These are phyloP conservation scores for Wickerhamomyces kurtzmanii DNA, from an alignment of 805 yeast genomes.

Conservation along the genomic window DNA sequence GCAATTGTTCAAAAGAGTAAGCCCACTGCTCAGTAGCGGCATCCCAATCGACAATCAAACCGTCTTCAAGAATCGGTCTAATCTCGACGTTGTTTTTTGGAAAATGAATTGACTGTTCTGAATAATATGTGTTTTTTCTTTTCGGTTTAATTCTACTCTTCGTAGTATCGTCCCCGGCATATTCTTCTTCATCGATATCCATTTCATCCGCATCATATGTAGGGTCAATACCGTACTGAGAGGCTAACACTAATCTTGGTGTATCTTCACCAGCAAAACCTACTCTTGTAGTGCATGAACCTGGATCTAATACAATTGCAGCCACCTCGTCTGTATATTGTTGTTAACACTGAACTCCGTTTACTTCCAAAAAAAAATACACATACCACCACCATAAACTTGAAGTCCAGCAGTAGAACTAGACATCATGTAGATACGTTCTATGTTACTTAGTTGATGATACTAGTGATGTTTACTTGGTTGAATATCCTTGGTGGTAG, in stretches of 20 bases:
- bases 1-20: conserved; percentile 43
- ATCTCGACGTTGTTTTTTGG: conserved; percentile 46
- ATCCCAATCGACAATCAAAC: conserved; percentile 77
- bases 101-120: conserved; percentile 32
- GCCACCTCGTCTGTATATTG: conserved; percentile 62
- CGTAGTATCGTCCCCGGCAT: conserved; percentile 11
- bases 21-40: conserved; percentile 68
- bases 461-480: no score
- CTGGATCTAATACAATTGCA: conserved; percentile 88
- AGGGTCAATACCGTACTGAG: conserved; percentile 40
- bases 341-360: no score
- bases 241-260: conserved; percentile 70
- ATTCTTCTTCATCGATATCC: conserved; percentile 11
- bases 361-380: no score
- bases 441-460: no score
- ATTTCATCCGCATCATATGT: conserved; percentile 8
- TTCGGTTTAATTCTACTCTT: conserved; percentile 4
- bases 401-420: conserved; percentile 35
- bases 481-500: no score
- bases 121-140: conserved; percentile 19
- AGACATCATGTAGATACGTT: no score
- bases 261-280: conserved; percentile 93
- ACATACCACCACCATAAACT: conserved; percentile 37
- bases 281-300: conserved; percentile 70
- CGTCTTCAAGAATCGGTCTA: conserved; percentile 49